phyloP scores from a whole-genome alignment of 768 basidiomycete genomes.

The Pisolithus albus region DNA sequence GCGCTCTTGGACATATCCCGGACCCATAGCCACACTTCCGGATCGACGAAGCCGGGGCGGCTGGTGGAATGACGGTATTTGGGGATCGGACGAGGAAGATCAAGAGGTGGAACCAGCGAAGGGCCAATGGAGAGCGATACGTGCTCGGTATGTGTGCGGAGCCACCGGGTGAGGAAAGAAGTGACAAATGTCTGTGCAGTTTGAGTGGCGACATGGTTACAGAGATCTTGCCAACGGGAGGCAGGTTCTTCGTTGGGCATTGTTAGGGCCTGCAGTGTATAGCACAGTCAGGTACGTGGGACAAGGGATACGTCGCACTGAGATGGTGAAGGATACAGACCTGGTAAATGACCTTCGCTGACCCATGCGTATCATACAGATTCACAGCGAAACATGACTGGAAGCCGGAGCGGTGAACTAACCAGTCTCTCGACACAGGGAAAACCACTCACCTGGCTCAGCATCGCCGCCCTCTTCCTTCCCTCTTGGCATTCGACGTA shows the following conservation, averaged over 20 bases:
- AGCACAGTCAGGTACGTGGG: not conserved
- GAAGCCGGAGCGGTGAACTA: constrained; percentile 84
- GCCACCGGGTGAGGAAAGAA: constrained; percentile 67
- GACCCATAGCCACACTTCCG: constrained; percentile 79
- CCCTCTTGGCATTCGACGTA: constrained; percentile 81
- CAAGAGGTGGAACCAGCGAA: constrained; percentile 33
- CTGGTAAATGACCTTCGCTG: constrained; percentile 40
- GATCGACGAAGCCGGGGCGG: constrained; percentile 66
- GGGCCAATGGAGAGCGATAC: constrained; percentile 22
- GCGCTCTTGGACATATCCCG: constrained; percentile 38
- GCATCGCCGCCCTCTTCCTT: constrained; percentile 58
- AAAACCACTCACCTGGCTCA: constrained; percentile 57
- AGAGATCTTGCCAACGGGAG: constrained; percentile 79
- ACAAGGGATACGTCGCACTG: not conserved
- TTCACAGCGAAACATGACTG: constrained; percentile 81
- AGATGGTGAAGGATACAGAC: constrained; percentile 3
- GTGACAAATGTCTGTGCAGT: constrained; percentile 63
- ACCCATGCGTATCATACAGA: constrained; percentile 63
- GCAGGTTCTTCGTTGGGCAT: constrained; percentile 70
- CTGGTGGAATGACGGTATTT: constrained; percentile 59
- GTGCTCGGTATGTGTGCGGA: constrained; percentile 70
- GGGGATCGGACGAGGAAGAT: constrained; percentile 49
- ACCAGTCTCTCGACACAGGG: not conserved
- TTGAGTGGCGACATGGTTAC: constrained; percentile 48
- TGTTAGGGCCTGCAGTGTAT: constrained; percentile 46